A percentile compares a stretch with the other conserved stretches of the same genome.
Evolutionary conservation across 2,329 filamentous ascomycete species (phyloP).

Genomic region (Aspergillus transmontanensis): DNA sequence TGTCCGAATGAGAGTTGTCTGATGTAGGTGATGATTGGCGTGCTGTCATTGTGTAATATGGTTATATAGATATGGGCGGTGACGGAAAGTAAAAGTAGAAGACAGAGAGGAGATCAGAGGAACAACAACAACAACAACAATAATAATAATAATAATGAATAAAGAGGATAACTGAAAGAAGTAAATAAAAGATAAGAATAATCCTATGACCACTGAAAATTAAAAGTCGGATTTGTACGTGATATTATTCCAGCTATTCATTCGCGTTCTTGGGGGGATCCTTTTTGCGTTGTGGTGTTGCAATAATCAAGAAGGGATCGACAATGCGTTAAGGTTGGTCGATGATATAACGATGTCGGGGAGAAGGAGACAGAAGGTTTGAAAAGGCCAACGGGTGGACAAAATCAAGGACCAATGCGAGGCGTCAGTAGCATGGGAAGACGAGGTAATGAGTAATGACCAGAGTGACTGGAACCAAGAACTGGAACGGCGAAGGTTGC

Average conservation of each 20-base stretch:
- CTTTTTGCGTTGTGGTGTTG: neutral
- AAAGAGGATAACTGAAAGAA: neutral
- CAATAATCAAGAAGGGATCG: slow-evolving; percentile 1
- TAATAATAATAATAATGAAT: neutral
- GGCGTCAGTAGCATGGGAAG: neutral
- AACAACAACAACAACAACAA: too few species aligned
- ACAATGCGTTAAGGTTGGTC: slow-evolving; percentile 3
- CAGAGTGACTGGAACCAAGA: slow-evolving; percentile 10
- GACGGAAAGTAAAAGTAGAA: neutral
- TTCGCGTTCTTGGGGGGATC: neutral
- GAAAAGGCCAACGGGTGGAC: neutral
- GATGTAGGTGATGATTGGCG: slow-evolving; percentile 44
- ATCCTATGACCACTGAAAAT: neutral
- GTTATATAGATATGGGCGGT: slow-evolving; percentile 8
- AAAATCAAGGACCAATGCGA: slow-evolving; percentile 5
- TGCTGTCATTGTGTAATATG: slow-evolving; percentile 37
- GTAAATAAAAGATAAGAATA: neutral
- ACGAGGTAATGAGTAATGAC: slow-evolving; percentile 13
- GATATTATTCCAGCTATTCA: neutral
- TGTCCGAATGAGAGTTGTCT: slow-evolving; percentile 46
- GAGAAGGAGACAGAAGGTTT: slow-evolving; percentile 4
- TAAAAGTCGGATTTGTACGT: neutral
- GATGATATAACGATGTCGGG: slow-evolving; percentile 12
- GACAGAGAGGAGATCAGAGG: neutral
- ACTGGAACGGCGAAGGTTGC: slow-evolving; percentile 4